phyloP scores from a whole-genome alignment of 352 stramenopile genomes.

The Blastocystis sp. region DNA sequence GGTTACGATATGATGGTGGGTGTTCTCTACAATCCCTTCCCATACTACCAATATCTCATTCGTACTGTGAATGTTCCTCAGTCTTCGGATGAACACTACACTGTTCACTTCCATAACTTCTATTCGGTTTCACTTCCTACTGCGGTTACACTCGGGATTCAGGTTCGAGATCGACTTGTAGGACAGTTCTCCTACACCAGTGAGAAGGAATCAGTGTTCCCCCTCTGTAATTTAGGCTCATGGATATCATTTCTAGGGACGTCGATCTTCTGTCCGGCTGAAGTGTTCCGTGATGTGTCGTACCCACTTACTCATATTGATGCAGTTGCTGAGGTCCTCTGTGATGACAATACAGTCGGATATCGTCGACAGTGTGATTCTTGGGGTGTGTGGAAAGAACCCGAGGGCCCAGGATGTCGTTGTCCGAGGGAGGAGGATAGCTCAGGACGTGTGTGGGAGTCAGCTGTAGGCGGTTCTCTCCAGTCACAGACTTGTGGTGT shows the following conservation, averaged over 20 bases:
- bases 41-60: slow-evolving; percentile 43
- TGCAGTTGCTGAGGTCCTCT: not conserved
- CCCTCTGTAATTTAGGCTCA: not conserved
- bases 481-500: not conserved
- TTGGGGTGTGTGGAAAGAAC: not conserved
- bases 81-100: not conserved
- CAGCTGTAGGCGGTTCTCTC: not conserved
- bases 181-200: not conserved
- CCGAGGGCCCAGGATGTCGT: not conserved
- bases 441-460: not conserved
- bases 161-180: not conserved
- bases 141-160: not conserved
- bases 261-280: not conserved
- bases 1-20: slow-evolving; percentile 2
- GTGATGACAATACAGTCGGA: not conserved
- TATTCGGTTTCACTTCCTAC: not conserved
- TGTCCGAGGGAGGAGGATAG: not conserved
- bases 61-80: not conserved
- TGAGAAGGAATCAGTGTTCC: not conserved
- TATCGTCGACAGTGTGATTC: not conserved
- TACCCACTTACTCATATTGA: slow-evolving; percentile 2
- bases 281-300: not conserved
- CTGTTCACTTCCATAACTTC: not conserved
- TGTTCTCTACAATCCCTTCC: slow-evolving; percentile 26
- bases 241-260: not conserved